Conservation (phyloP, 495 filamentous ascomycete species). For the Achaetomiella virescens region DNA sequence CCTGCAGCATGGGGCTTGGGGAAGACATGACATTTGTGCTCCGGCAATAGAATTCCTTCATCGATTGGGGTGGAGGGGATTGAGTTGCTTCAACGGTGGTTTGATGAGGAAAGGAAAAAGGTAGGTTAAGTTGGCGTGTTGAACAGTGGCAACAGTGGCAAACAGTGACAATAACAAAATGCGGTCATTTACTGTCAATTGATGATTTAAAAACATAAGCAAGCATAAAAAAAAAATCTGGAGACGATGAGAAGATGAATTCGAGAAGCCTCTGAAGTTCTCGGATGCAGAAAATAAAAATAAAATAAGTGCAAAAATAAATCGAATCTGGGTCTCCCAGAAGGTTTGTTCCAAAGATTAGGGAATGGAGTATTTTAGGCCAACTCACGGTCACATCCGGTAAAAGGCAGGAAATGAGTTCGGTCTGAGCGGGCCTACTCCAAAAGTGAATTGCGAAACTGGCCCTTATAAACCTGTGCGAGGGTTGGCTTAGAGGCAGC, state of each 20-base stretch:
- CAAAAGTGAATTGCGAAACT: background rate
- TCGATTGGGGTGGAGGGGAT: background rate
- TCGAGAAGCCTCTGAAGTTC: too few relatives aligned
- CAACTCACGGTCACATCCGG: slow-evolving; percentile 38
- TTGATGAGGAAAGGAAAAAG: too few relatives aligned
- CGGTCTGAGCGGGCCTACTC: slow-evolving; percentile 35
- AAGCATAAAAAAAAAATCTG: background rate
- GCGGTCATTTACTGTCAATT: too few relatives aligned
- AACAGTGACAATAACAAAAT: too few relatives aligned
- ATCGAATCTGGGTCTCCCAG: slow-evolving; percentile 31
- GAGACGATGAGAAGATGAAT: background rate
- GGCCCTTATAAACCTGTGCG: slow-evolving; percentile 12
- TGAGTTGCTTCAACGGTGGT: background rate
- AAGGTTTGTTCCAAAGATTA: slow-evolving; percentile 33
- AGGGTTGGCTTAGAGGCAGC: background rate
- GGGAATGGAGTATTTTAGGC: slow-evolving; percentile 32
- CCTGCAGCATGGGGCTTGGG: background rate
- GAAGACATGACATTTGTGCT: background rate
- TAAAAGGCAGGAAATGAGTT: slow-evolving; percentile 39
- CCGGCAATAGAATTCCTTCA: background rate
- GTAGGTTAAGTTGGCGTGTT: too few relatives aligned
- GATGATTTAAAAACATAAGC: too few relatives aligned
- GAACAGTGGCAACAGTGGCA: background rate
- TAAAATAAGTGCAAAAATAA: slow-evolving; percentile 22
- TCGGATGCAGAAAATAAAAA: background rate